Base-by-base conservation (phyloP, 1,284 basidiomycete genomes). In the Tremellales sp. region DNA sequence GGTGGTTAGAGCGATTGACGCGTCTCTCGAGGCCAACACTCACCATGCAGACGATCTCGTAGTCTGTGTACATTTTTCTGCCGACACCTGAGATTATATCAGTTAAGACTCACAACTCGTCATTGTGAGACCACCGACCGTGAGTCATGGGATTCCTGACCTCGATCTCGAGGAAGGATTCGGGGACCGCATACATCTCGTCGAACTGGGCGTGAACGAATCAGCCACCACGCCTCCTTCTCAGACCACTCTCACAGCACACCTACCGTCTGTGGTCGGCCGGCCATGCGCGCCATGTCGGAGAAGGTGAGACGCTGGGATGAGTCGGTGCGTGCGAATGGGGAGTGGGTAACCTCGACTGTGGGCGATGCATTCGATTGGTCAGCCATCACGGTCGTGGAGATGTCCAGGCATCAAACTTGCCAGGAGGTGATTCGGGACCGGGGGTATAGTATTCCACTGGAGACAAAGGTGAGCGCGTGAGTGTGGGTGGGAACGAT, bases 21-120 rank as follows among this genome's bases (percentile, higher is more conserved):
- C 21, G 35, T n/a, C n/a, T n/a, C n/a, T 24, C 29, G n/a, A n/a
- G 24, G 29, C 16, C 8, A 8, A 26, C n/a, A 70, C 79, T 50
- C 54, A 88, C 92, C 82, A 92, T 90, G 79, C 92, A 97, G 43
- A 97, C 86, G 56, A 99, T 86, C 76, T 99, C 94, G 68, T 98
- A 98, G 78, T 98, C 93, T 39, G 94, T 99, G 73, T 89, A 98
- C 91, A 94, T 95, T 79, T 97, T 97, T 60, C 94, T 78, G 28
- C 92, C 91, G 65, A 91, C 90, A 29, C 89, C 89, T 92, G 7
- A 12, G 9, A 13, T 21, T 4, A 39, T 12, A 26, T 13, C 4
- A 35, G 47, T 43, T n/a, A 41, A 42, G 21, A 14, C 10, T 31
- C 25, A 45, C 34, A 7, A 21, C 54, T n/a, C n/a, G n/a, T n/a